Evolutionary conservation across 192 early-diverging fungal species (phyloP), one percentile per base, ranked within the genome.

Genomic region (Borealophlyctis nickersoniae): DNA sequence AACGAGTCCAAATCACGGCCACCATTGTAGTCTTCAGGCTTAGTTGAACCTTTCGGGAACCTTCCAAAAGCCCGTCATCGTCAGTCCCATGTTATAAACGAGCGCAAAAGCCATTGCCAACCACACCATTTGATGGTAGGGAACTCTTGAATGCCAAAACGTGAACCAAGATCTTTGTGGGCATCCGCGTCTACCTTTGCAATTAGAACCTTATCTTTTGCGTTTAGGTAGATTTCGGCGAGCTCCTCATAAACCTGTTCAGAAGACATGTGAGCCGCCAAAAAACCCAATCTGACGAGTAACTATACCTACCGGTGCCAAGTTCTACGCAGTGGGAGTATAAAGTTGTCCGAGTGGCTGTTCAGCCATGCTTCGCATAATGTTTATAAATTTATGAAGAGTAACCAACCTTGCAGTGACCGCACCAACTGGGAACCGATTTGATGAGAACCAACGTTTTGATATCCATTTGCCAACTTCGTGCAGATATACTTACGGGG

Each of bases 1-100:
- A 99, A 81, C 9, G 81, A 73, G 26, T 93, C 90, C 7, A 95
- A 74, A 59, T 92, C 89, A 61, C 96, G 92, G 36, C 92, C 93
- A 49, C 83, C 80, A 13, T 65, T 70, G 74, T 96, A 97, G 54
- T 90, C 91, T 62, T 90, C 87, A 49, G 90, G 89, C 35, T 81
- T 76, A 4, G 82, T 79, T 36, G 76, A 77, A 63, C 88, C 91
- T 69, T 91, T 92, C 63, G 91, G 83, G 86, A 97, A 95, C n/a
- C 54, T 58, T 52, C 4, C 19, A n/a, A 4, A 3, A 51, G 39
- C 61, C 28, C 23, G 33, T 48, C 63, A 36, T 29, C 52, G 49
- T 26, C 4, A 24, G 45, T 19, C 2, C 19, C 5, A 30, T 7
- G 2, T 29, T 26, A 62, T 52, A 0, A 19, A 39, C 3, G 7